phyloP scores from a whole-genome alignment of 768 basidiomycete species.

The Boletus subparvulus region DNA sequence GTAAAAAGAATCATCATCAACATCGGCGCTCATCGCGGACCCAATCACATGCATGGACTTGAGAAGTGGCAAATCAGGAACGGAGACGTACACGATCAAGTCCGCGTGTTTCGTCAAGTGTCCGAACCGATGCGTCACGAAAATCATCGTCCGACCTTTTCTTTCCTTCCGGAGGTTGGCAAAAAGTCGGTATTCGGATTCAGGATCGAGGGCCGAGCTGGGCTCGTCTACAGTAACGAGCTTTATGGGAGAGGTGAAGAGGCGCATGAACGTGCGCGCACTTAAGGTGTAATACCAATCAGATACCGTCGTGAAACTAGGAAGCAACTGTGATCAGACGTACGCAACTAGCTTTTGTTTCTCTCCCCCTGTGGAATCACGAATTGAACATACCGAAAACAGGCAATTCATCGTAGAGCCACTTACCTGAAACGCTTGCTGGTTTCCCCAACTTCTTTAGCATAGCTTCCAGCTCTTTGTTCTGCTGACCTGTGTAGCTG shows the following conservation, averaged over 20 bases:
- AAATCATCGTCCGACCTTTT: slow-evolving; percentile 39
- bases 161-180: slow-evolving; percentile 26
- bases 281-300: slow-evolving; percentile 4
- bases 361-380: slow-evolving; percentile 25
- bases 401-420: background rate
- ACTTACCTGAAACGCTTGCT: slow-evolving; percentile 26
- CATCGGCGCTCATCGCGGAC: background rate
- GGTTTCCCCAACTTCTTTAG: slow-evolving; percentile 21
- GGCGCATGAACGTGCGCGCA: slow-evolving; percentile 42
- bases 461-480: slow-evolving; percentile 13
- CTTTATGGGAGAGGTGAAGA: slow-evolving; percentile 30
- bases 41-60: background rate
- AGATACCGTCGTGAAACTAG: background rate
- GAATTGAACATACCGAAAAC: background rate
- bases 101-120: slow-evolving; percentile 39
- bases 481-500: slow-evolving; percentile 23
- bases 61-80: background rate
- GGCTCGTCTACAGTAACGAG: slow-evolving; percentile 40
- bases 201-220: slow-evolving; percentile 39
- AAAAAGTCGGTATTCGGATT: slow-evolving; percentile 35
- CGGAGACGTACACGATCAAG: slow-evolving; percentile 33
- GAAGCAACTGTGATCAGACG: background rate
- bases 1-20: background rate
- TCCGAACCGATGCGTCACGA: slow-evolving; percentile 42
- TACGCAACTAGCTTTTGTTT: slow-evolving; percentile 33